A percentile compares a stretch with the other conserved stretches of the same genome.
These are phyloP conservation scores for Alternaria gaisen DNA, from an alignment of 2,329 filamentous ascomycete species.

Conservation along the genomic window DNA sequence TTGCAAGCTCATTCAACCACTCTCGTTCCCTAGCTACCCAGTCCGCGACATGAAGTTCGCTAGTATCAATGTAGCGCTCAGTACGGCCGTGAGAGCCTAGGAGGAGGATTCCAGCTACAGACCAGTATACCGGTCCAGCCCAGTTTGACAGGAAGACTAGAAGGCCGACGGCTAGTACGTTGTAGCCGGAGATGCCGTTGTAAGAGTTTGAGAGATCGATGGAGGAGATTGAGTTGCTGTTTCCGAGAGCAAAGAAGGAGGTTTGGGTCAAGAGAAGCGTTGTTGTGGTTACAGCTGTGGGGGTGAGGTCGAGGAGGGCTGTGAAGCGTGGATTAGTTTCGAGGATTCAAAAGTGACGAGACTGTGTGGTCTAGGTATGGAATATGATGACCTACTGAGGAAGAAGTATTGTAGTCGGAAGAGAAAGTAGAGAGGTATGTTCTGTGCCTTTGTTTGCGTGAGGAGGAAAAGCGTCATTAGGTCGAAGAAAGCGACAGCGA, in stretches of 20 bases:
- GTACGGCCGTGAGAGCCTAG: conserved; percentile 35
- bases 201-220: conserved; percentile 94
- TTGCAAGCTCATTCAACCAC: conserved; percentile 33
- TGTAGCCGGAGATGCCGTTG: conserved; percentile 87
- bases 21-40: conserved; percentile 45
- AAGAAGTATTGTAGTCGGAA: conserved; percentile 70
- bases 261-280: conserved; percentile 80
- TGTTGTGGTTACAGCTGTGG: conserved; percentile 69
- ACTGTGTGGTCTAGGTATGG: neutral
- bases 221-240: conserved; percentile 94
- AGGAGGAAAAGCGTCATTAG: conserved; percentile 80
- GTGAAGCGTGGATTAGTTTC: neutral
- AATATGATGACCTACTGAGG: conserved; percentile 49
- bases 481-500: conserved; percentile 64
- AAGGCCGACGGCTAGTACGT: conserved; percentile 78
- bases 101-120: conserved; percentile 68
- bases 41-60: conserved; percentile 31
- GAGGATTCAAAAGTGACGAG: neutral
- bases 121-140: conserved; percentile 91
- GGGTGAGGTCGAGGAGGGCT: conserved; percentile 58
- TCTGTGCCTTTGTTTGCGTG: conserved; percentile 85
- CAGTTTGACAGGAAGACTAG: conserved; percentile 91
- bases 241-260: conserved; percentile 89
- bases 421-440: conserved; percentile 84
- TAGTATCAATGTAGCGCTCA: conserved; percentile 27